phyloP scores from a whole-genome alignment of 768 basidiomycete genomes.

The Boletus sp. region DNA sequence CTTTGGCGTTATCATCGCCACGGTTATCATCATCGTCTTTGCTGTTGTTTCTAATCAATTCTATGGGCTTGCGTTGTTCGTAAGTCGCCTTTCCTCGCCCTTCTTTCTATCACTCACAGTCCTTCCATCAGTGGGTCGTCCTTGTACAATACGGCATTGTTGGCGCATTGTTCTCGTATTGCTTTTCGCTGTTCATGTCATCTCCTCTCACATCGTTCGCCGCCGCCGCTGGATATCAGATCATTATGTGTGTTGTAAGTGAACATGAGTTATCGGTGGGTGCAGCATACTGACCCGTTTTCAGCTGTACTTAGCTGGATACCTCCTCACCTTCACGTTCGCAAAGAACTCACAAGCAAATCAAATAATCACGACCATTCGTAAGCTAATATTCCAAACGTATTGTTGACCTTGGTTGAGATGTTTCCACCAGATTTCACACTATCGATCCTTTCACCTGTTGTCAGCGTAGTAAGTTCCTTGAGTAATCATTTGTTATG shows the following conservation, averaged over 20 bases:
- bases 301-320: conserved; percentile 65
- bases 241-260: conserved; percentile 69
- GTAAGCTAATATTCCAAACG: conserved; percentile 27
- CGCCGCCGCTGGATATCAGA: conserved; percentile 67
- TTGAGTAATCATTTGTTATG: neutral
- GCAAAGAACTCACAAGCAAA: conserved; percentile 57
- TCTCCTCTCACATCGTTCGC: conserved; percentile 77
- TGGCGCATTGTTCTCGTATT: conserved; percentile 68
- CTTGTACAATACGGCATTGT: conserved; percentile 70
- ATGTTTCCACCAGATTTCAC: conserved; percentile 50
- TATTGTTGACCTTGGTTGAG: neutral
- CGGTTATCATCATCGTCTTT: conserved; percentile 63
- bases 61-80: conserved; percentile 60
- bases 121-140: conserved; percentile 57
- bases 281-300: neutral
- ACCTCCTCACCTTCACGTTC: conserved; percentile 73
- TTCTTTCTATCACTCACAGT: neutral
- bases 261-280: neutral
- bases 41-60: conserved; percentile 59
- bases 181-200: conserved; percentile 54
- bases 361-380: conserved; percentile 58
- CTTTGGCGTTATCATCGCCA: conserved; percentile 54
- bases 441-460: conserved; percentile 63
- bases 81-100: conserved; percentile 35
- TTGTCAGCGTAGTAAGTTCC: conserved; percentile 61